Evolutionary conservation across 352 stramenopile species (phyloP).

Genomic region (Aphanomyces cochlioides): DNA sequence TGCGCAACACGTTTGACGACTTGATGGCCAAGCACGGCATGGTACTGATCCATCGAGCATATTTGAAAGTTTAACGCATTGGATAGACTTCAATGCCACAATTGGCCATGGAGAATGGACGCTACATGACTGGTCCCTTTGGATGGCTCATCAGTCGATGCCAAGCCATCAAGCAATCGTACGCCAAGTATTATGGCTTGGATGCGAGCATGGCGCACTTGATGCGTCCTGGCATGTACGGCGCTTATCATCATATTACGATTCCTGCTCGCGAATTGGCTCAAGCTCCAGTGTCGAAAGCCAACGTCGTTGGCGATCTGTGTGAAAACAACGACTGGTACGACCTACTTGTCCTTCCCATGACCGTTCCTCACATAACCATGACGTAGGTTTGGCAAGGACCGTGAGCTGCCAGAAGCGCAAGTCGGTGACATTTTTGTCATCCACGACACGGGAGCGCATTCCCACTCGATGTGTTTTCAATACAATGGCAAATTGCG

Average conservation of each 20-base stretch:
- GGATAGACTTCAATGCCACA: constrained; percentile 45
- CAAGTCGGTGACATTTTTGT: constrained; percentile 85
- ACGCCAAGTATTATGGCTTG: constrained; percentile 74
- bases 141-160: constrained; percentile 83
- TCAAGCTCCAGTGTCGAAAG: constrained; percentile 35
- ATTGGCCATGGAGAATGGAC: constrained; percentile 87
- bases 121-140: constrained; percentile 85
- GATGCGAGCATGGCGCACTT: constrained; percentile 88
- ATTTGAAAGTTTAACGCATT: neutral
- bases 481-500: constrained; percentile 91
- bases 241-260: constrained; percentile 85
- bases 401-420: constrained; percentile 31
- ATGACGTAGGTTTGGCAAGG: constrained; percentile 19
- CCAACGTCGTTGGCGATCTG: constrained; percentile 81
- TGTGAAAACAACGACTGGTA: constrained; percentile 93
- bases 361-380: neutral
- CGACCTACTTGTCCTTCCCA: constrained; percentile 40
- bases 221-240: constrained; percentile 89
- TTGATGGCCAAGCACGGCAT: constrained; percentile 66
- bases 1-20: constrained; percentile 71
- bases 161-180: constrained; percentile 83
- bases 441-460: constrained; percentile 80
- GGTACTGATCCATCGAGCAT: neutral
- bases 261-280: constrained; percentile 54
- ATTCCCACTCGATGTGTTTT: constrained; percentile 91